phyloP scores from a whole-genome alignment of 73 alveolate genomes.

The Uronychia binucleata region DNA sequence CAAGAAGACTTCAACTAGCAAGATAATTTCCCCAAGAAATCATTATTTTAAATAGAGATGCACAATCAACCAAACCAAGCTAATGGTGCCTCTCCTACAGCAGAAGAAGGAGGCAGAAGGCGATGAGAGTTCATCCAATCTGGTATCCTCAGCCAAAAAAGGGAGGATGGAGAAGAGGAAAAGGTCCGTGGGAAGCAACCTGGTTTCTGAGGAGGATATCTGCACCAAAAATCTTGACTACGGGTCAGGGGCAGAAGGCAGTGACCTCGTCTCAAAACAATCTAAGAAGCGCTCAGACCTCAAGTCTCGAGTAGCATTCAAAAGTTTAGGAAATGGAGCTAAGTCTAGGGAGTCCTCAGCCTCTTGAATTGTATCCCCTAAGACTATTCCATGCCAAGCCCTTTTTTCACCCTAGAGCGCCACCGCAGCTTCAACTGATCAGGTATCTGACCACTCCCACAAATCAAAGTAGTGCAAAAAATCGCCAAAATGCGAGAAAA shows the following conservation, averaged over 20 bases:
- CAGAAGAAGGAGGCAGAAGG: neutral
- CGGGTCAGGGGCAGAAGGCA: neutral
- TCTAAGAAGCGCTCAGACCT: neutral
- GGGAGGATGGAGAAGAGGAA: neutral
- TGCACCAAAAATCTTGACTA: neutral
- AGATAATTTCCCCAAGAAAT: neutral
- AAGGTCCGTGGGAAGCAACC: neutral
- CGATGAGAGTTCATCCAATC: neutral
- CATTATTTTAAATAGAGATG: neutral
- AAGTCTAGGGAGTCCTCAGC: neutral
- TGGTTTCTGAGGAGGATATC: neutral
- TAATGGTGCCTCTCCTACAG: neutral
- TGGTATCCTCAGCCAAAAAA: neutral
- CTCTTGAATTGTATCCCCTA: too few species aligned
- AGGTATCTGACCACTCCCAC: too few species aligned
- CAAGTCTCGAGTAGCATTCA: neutral
- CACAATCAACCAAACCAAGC: neutral
- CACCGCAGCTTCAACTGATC: too few species aligned
- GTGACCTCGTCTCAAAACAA: neutral
- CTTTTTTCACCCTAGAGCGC: too few species aligned
- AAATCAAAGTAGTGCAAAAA: neutral
- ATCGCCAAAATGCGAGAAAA: neutral
- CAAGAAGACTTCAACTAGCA: neutral
- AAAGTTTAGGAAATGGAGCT: neutral
- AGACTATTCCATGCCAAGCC: too few species aligned